Conservation (phyloP, 306 rosid genomes). For the Lablab purpureus region DNA sequence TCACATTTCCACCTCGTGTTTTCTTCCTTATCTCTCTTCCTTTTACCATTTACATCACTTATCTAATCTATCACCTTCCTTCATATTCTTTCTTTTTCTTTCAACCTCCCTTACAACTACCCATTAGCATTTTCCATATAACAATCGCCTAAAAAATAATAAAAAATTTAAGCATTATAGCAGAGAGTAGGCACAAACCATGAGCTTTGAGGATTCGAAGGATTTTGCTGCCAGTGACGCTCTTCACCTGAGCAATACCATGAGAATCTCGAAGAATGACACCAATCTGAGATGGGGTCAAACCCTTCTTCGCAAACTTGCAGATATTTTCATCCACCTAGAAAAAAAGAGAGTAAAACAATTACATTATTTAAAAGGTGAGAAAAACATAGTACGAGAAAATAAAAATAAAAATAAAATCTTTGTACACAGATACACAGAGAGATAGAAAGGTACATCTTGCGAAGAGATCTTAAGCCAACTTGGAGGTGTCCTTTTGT, state of each 20-base stretch:
- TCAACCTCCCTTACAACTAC: background rate
- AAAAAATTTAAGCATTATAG: background rate
- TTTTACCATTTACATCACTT: background rate
- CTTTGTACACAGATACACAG: background rate
- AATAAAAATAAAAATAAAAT: background rate
- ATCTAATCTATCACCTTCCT: background rate
- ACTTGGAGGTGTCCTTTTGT: constrained; percentile 88
- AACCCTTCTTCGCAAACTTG: constrained; percentile 91
- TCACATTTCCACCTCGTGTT: background rate
- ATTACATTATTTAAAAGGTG: background rate
- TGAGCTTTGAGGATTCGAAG: constrained; percentile 91
- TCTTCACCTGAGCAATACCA: constrained; percentile 91
- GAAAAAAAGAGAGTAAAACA: no score
- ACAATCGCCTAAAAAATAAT: background rate
- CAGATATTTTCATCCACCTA: constrained; percentile 87
- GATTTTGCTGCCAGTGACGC: constrained; percentile 84
- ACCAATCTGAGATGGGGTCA: constrained; percentile 96
- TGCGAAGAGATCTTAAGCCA: constrained; percentile 87
- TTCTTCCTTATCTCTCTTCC: background rate
- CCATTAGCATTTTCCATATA: background rate
- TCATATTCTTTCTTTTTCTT: background rate
- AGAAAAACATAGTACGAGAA: background rate
- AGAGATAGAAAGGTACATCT: constrained; percentile 56
- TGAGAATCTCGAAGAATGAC: constrained; percentile 93
- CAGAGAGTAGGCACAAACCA: constrained; percentile 49